Conservation (phyloP, 306 rosid genomes). For the Quercus ilex region DNA sequence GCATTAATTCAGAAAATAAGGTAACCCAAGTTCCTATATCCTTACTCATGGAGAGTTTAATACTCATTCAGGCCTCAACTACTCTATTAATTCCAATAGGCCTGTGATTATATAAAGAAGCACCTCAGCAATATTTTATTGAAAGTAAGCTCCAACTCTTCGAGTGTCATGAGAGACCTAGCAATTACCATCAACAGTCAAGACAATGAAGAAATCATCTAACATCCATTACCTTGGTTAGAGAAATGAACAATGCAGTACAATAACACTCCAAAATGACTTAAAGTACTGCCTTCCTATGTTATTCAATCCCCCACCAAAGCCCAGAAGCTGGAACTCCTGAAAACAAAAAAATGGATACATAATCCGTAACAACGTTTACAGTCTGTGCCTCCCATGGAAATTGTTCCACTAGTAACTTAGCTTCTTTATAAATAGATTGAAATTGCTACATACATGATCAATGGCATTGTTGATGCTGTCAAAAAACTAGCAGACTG, state of each 20-base stretch:
- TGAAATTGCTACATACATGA: conserved; percentile 39
- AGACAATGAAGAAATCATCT: conserved; percentile 58
- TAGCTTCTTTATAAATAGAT: conserved; percentile 56
- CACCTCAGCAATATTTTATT: conserved; percentile 32
- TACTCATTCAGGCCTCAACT: background rate
- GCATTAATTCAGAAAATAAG: conserved; percentile 51
- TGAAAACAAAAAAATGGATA: conserved; percentile 4
- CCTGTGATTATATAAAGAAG: conserved; percentile 41
- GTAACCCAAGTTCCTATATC: conserved; percentile 22
- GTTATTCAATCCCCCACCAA: conserved; percentile 2
- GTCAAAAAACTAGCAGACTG: conserved; percentile 53
- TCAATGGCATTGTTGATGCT: conserved; percentile 51
- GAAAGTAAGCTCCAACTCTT: conserved; percentile 42
- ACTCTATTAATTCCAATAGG: conserved; percentile 28
- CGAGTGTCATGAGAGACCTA: conserved; percentile 56
- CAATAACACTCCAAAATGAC: conserved; percentile 46
- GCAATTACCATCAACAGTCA: conserved; percentile 31
- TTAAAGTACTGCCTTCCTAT: conserved; percentile 40
- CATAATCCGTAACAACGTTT: background rate
- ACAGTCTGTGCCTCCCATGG: conserved; percentile 32
- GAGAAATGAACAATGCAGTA: conserved; percentile 55
- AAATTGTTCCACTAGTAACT: conserved; percentile 58
- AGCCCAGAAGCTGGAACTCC: conserved; percentile 3
- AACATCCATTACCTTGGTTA: conserved; percentile 31
- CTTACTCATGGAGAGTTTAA: background rate